phyloP scores from a whole-genome alignment of 176 grass and related monocot genomes.

The Zoysia japonica region DNA sequence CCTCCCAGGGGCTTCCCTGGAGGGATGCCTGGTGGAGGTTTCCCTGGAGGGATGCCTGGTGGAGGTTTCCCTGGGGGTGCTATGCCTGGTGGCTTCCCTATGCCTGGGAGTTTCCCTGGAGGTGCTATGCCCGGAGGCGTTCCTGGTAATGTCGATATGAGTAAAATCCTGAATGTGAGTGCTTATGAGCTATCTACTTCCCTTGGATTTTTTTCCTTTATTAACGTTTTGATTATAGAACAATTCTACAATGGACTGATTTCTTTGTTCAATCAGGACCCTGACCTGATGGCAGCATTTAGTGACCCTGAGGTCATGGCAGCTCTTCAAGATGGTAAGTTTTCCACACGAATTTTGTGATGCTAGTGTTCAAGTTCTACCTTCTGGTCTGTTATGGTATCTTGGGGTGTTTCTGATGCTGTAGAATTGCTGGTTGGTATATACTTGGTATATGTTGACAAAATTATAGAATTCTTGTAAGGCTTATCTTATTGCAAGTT shows the following conservation, averaged over 20 bases:
- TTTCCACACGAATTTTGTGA: not conserved
- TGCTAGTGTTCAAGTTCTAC: not conserved
- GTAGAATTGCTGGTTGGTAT: not conserved
- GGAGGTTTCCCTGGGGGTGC: constrained; percentile 56
- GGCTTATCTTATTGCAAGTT: not conserved
- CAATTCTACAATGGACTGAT: constrained; percentile 9
- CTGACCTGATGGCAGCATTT: constrained; percentile 84
- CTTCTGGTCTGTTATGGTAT: not conserved
- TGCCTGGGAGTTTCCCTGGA: constrained; percentile 50
- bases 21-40: constrained; percentile 54
- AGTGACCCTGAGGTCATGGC: constrained; percentile 87
- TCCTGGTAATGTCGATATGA: constrained; percentile 83
- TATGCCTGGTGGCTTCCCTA: constrained; percentile 59
- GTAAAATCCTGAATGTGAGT: constrained; percentile 89
- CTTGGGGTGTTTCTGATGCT: not conserved
- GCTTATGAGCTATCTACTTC: not conserved
- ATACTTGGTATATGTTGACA: not conserved
- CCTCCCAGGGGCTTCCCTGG: constrained; percentile 49
- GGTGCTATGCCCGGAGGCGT: constrained; percentile 55
- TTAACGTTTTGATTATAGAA: not conserved
- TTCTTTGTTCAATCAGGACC: constrained; percentile 58
- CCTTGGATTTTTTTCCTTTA: not conserved
- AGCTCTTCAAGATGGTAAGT: constrained; percentile 88
- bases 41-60: constrained; percentile 47
- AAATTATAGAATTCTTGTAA: not conserved